Evolutionary conservation across 805 yeast species (phyloP).

Genomic region (Spathaspora boniae): DNA sequence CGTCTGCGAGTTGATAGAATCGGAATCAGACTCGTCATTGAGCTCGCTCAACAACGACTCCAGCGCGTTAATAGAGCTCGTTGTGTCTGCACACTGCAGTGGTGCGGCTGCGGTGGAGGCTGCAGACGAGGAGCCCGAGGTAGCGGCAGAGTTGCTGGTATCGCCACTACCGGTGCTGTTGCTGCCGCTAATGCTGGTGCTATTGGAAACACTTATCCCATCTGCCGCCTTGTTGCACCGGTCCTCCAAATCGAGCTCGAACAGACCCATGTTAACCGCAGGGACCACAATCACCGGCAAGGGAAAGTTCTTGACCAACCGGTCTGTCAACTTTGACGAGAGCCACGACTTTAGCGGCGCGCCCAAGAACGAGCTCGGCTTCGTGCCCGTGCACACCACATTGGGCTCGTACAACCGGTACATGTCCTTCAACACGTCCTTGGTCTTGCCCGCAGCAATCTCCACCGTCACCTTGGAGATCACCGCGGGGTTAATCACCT

Average conservation of each 20-base stretch:
- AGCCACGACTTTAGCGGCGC: slow-evolving; percentile 60
- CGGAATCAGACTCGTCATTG: slow-evolving; percentile 15
- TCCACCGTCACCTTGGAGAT: slow-evolving; percentile 57
- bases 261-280: slow-evolving; percentile 52
- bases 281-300: slow-evolving; percentile 69
- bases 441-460: slow-evolving; percentile 56
- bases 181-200: background rate
- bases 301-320: slow-evolving; percentile 60
- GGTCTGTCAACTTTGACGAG: slow-evolving; percentile 59
- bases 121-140: slow-evolving; percentile 2
- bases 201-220: background rate
- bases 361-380: slow-evolving; percentile 37
- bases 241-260: slow-evolving; percentile 43
- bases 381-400: slow-evolving; percentile 53
- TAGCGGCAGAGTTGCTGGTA: background rate
- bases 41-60: slow-evolving; percentile 3
- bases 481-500: slow-evolving; percentile 42
- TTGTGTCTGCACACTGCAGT: no score
- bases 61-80: no score
- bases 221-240: slow-evolving; percentile 16
- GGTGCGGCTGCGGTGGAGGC: no score
- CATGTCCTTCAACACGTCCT: slow-evolving; percentile 55
- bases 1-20: slow-evolving; percentile 9
- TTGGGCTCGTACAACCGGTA: slow-evolving; percentile 60
- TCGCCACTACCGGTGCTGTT: no score